A percentile compares a stretch with the other conserved stretches of the same genome.
Conservation (phyloP, 2,329 filamentous ascomycete species). For the Monosporascus sp. region DNA sequence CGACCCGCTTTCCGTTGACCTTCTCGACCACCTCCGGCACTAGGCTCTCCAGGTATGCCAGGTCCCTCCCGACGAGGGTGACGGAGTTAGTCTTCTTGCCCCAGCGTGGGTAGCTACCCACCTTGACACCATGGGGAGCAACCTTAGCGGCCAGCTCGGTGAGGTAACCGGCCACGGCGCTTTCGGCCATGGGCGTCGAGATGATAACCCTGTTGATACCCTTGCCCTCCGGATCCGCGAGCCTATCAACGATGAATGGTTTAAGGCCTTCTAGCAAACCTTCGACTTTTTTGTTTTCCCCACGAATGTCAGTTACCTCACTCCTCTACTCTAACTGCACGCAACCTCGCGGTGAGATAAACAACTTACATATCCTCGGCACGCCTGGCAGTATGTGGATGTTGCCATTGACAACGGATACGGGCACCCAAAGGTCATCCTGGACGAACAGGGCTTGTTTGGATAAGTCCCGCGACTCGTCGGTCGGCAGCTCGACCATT, state of each 20-base stretch:
- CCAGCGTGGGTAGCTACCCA: slow-evolving; percentile 93
- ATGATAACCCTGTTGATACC: slow-evolving; percentile 75
- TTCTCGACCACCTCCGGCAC: slow-evolving; percentile 72
- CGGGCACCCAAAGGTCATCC: slow-evolving; percentile 85
- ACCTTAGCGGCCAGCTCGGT: slow-evolving; percentile 72
- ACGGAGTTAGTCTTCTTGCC: slow-evolving; percentile 84
- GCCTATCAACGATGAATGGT: slow-evolving; percentile 61
- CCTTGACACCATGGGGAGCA: slow-evolving; percentile 74
- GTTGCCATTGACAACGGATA: slow-evolving; percentile 86
- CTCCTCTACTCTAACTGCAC: no score
- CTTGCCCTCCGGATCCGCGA: slow-evolving; percentile 76
- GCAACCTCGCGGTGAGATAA: no score
- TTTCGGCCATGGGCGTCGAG: slow-evolving; percentile 84
- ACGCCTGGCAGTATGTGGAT: slow-evolving; percentile 90
- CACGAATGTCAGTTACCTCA: no score
- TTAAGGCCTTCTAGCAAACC: slow-evolving; percentile 72
- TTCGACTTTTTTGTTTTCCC: slow-evolving; percentile 48
- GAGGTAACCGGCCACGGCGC: slow-evolving; percentile 75
- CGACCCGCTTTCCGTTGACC: slow-evolving; percentile 66
- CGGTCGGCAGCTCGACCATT: slow-evolving; percentile 84
- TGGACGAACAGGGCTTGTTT: slow-evolving; percentile 74
- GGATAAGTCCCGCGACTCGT: slow-evolving; percentile 57
- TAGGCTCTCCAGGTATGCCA: slow-evolving; percentile 71
- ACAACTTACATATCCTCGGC: slow-evolving; percentile 63
- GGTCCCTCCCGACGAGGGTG: slow-evolving; percentile 76